Evolutionary conservation across 2,329 filamentous ascomycete species (phyloP).

Genomic region (Hypomyces rosellus): DNA sequence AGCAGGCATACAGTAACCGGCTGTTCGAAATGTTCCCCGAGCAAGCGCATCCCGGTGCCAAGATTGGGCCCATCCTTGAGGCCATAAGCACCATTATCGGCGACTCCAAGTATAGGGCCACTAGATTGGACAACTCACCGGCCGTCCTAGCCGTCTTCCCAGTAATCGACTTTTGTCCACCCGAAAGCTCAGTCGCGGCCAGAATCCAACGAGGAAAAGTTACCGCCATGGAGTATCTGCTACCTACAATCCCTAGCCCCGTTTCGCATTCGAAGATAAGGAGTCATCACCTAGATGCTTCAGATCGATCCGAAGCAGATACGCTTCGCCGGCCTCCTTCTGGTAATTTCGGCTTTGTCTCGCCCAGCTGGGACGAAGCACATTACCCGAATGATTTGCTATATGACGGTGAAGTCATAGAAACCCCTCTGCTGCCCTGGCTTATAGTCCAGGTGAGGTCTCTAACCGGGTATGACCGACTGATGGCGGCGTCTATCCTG

Average conservation of each 20-base stretch:
- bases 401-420: conserved; percentile 49
- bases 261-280: conserved; percentile 35
- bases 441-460: conserved; percentile 59
- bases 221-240: conserved; percentile 58
- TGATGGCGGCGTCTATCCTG: conserved; percentile 64
- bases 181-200: conserved; percentile 35
- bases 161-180: conserved; percentile 45
- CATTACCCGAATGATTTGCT: conserved; percentile 22
- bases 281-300: conserved; percentile 16
- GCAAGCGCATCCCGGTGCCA: conserved; percentile 51
- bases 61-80: conserved; percentile 65
- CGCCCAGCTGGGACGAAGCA: conserved; percentile 26
- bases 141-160: conserved; percentile 65
- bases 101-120: conserved; percentile 71
- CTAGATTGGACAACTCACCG: conserved; percentile 62
- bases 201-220: conserved; percentile 35
- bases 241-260: conserved; percentile 48
- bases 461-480: conserved; percentile 49
- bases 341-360: conserved; percentile 21
- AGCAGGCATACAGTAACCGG: conserved; percentile 47
- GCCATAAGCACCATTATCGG: conserved; percentile 71
- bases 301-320: conserved; percentile 22
- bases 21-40: conserved; percentile 53
- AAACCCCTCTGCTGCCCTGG: conserved; percentile 68
- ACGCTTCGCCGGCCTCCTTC: conserved; percentile 23